Percentiles rank a stretch among this genome's conserved stretches.
phyloP scores from a whole-genome alignment of 768 basidiomycete genomes.

The Macrocybe gigantea region DNA sequence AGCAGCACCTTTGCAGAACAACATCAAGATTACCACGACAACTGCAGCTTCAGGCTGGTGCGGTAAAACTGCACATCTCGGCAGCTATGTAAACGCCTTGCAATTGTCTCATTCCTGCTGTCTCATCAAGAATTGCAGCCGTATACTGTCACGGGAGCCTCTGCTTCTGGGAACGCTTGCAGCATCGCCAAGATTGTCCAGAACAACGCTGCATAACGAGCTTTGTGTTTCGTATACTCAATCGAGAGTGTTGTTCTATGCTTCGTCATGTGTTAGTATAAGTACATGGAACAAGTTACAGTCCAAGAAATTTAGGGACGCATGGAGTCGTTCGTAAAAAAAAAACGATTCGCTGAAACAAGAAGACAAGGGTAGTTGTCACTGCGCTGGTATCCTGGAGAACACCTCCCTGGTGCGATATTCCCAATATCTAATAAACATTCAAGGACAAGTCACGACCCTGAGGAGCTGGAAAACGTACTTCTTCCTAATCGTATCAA shows the following conservation, averaged over 20 bases:
- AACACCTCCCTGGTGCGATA: not conserved
- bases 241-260: too few relatives aligned
- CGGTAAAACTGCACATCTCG: slow-evolving; percentile 16
- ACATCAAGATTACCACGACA: slow-evolving; percentile 19
- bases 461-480: slow-evolving; percentile 17
- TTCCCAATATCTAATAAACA: not conserved
- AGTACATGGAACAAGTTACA: too few relatives aligned
- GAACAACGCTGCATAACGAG: slow-evolving; percentile 11
- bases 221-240: too few relatives aligned
- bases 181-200: slow-evolving; percentile 16
- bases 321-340: too few relatives aligned
- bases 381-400: too few relatives aligned
- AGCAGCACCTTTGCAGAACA: slow-evolving; percentile 9
- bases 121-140: slow-evolving; percentile 6
- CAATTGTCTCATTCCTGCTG: not conserved
- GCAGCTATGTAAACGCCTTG: slow-evolving; percentile 14
- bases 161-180: slow-evolving; percentile 18
- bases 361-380: too few relatives aligned
- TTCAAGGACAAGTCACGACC: not conserved
- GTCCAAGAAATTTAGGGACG: too few relatives aligned
- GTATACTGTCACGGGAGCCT: slow-evolving; percentile 15
- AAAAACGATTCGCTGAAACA: too few relatives aligned
- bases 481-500: slow-evolving; percentile 77
- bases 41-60: slow-evolving; percentile 21
- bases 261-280: too few relatives aligned